Percentiles rank a stretch among this genome's conserved stretches.
Conservation (phyloP, 2,329 filamentous ascomycete species). For the Neofusicoccum umdonicola region DNA sequence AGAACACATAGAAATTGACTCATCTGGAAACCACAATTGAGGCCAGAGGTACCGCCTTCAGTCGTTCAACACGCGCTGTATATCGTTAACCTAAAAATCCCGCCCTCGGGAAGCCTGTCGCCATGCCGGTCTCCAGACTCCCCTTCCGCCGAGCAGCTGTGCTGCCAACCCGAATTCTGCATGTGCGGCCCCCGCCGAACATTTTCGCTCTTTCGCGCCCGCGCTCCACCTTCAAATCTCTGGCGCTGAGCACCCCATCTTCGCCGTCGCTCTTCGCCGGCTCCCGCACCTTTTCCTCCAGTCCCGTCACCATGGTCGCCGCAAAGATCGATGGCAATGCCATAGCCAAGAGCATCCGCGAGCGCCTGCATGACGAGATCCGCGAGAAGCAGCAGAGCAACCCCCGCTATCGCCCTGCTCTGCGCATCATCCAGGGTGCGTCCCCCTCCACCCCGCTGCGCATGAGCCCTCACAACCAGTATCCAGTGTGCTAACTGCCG, state of each 20-base stretch:
- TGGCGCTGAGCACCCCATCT: constrained; percentile 11
- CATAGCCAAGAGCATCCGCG: constrained; percentile 88
- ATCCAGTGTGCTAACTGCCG: constrained; percentile 15
- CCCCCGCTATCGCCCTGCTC: constrained; percentile 79
- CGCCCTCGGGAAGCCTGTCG: constrained; percentile 8
- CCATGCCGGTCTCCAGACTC: constrained; percentile 9
- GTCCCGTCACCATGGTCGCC: constrained; percentile 70
- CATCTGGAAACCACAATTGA: constrained; percentile 6
- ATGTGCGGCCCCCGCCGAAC: constrained; percentile 8
- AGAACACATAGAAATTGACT: constrained; percentile 8
- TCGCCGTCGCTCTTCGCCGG: constrained; percentile 6
- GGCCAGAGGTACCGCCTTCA: constrained; percentile 2
- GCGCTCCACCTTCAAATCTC: constrained; percentile 4
- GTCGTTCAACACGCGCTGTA: constrained; percentile 17
- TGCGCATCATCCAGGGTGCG: constrained; percentile 93
- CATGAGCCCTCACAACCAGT: background rate
- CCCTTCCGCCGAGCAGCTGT: constrained; percentile 8
- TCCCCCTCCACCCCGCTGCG: constrained; percentile 12
- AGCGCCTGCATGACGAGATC: constrained; percentile 77
- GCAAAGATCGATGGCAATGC: constrained; percentile 93
- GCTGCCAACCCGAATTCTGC: background rate
- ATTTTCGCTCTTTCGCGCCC: constrained; percentile 9
- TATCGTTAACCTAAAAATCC: constrained; percentile 4
- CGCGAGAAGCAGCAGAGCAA: constrained; percentile 76
- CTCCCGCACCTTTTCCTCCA: constrained; percentile 47